Evolutionary conservation across 2,329 filamentous ascomycete genomes (phyloP).

Genomic region (Penicillium sp.): DNA sequence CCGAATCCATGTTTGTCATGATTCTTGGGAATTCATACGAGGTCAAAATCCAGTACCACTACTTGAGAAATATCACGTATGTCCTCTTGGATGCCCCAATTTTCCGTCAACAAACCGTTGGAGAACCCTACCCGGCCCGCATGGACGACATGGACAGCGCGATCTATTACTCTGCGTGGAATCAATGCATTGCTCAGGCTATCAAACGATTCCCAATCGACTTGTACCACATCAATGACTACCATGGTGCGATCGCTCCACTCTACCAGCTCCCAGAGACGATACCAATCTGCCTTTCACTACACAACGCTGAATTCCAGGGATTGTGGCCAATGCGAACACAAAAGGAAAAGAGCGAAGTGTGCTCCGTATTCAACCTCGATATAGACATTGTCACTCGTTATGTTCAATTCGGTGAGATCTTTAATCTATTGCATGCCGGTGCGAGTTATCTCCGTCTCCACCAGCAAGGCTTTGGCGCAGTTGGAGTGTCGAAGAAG

Average conservation of each 20-base stretch:
- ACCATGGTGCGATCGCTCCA: constrained; percentile 64
- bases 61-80: constrained; percentile 66
- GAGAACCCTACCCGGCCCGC: constrained; percentile 65
- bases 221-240: constrained; percentile 68
- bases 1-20: constrained; percentile 63
- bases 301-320: constrained; percentile 71
- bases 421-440: constrained; percentile 69
- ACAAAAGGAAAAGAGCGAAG: constrained; percentile 61
- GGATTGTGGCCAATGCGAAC: constrained; percentile 69
- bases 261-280: constrained; percentile 65
- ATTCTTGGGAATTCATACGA: constrained; percentile 63
- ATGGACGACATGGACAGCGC: constrained; percentile 71
- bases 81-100: constrained; percentile 67
- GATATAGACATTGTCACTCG: constrained; percentile 56
- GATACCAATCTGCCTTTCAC: constrained; percentile 62
- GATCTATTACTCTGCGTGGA: constrained; percentile 71
- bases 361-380: constrained; percentile 66
- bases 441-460: constrained; percentile 66
- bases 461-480: constrained; percentile 68
- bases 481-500: constrained; percentile 68
- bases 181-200: constrained; percentile 66
- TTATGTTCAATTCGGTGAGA: constrained; percentile 68
- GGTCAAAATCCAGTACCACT: constrained; percentile 65
- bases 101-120: constrained; percentile 63
- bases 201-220: constrained; percentile 64